Evolutionary conservation across 345 rosid genomes (phyloP), one percentile per base, ranked within the genome.

Genomic region (Gossypium turneri): DNA sequence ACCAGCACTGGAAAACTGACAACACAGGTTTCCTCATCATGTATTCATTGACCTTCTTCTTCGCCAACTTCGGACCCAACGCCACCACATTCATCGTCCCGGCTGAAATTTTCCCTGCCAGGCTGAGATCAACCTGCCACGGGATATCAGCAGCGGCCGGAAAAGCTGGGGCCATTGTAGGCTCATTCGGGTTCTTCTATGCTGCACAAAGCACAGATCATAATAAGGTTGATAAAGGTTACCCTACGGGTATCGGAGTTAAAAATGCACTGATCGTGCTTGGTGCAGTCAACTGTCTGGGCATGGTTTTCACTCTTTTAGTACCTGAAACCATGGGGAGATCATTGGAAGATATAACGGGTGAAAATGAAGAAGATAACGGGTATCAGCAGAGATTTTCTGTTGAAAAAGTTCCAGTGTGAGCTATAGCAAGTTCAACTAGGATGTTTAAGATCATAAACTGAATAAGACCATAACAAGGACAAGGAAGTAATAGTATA

Each of bases 1-100:
- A 87, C 72, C 6, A 82, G 48, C 86, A 82, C 50, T 88, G 89
- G 91, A 79, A 52, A 4, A 77, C 76, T 38, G 69, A 85, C 75
- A 57, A 80, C 19, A 79, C 86, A 0, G 89, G 89, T 2, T 86
- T 88, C 22, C 81, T 88, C 51, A 52, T 82, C 12, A 76, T 88
- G 56, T 88, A 86, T 57, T 81, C 86, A 0, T 29, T 84, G 12
- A 84, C 89, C 10, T 86, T 88, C 69, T 86, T 88, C 83, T 88
- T 86, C 20, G 88, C 89, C 1, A 86, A 88, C 63, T 88, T 86
- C 1, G 89, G 91, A 16, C 91, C 91, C 5, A 87, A 87, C 62
- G 86, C 89, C 50, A 87, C 89, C 19, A 87, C 89, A 22, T 87
- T 85, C 59, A 81, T 88, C 2, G 89, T 86, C 34, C 89, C 91